Base-by-base conservation (phyloP, 176 grass and related monocot genomes). In the Sorghum bicolor region DNA sequence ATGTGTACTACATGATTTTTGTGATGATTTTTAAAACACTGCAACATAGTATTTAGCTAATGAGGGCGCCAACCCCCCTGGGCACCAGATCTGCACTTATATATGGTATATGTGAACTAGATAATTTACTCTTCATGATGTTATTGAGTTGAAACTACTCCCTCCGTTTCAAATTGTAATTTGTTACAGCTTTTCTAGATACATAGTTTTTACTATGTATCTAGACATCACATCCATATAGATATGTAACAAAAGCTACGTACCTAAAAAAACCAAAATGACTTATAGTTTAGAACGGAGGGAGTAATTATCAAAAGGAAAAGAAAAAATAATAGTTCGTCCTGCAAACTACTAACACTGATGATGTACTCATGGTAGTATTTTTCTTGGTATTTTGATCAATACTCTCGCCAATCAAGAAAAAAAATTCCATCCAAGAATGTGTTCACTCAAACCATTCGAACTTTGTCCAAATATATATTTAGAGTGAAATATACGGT, bases 91-190 rank as follows among this genome's bases (percentile, higher is more conserved):
- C 16, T 50, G 47, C 16, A 19, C 47, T 50, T 15, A 48, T 48
- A 48, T 41, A 17, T 48, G 45, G 1, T 48, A 15, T 48, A 48
- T 48, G 45, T 32, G 68, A 48, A 72, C 16, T 80, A 25, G 22
- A 36, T 34, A 82, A 82, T 28, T 69, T 87, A 43, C 55, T 75
- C 41, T 69, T 48, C 30, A 0, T 76, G 45, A 57, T 81, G 45
- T 36, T 75, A 75, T 67, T 50, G 47, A 50, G 16, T 50, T 50
- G 16, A 50, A 19, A 50, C 47, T 50, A 50, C 16, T 50, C 47
- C 45, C 45, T 48, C 13, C 47, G 19, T 50, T 50, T 50, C 16
- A 50, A 19, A 50, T 19, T 50, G 15, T 50, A 50, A 50, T 15
- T 19, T 16, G 0, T 50, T 50, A 15, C 1, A 15, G 45, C 45